Evolutionary conservation across 2,329 filamentous ascomycete genomes (phyloP).

Genomic region (Epichloe sibirici): DNA sequence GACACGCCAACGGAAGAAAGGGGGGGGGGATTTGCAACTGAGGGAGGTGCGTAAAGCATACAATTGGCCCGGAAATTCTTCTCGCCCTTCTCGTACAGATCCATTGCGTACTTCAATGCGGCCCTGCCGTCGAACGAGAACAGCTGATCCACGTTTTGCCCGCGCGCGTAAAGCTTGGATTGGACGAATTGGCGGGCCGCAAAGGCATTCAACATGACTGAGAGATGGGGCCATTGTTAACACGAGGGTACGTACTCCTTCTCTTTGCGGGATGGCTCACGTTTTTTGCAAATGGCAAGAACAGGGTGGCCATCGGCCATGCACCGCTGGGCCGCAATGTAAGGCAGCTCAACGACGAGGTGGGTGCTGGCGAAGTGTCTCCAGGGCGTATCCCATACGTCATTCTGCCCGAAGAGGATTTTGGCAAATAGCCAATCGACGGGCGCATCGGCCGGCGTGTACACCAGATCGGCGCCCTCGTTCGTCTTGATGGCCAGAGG

Average conservation of each 20-base stretch:
- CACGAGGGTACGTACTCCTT: background rate
- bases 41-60: background rate
- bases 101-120: background rate
- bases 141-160: background rate
- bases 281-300: conserved; percentile 21
- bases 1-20: background rate
- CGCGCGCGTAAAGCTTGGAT: background rate
- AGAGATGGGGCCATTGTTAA: too few relatives aligned
- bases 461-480: conserved; percentile 21
- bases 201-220: conserved; percentile 4
- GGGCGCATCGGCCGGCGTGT: conserved; percentile 30
- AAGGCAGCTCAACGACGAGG: conserved; percentile 29
- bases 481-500: conserved; percentile 38
- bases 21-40: background rate
- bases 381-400: conserved; percentile 32
- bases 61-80: background rate
- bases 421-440: conserved; percentile 41
- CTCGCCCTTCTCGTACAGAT: background rate
- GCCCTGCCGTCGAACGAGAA: background rate
- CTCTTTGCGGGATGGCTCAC: background rate
- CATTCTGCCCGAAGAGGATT: conserved; percentile 35
- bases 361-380: conserved; percentile 32
- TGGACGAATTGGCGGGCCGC: conserved; percentile 1
- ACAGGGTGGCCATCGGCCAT: conserved; percentile 33
- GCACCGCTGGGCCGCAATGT: conserved; percentile 32